phyloP scores from a whole-genome alignment of 2,329 filamentous ascomycete genomes.

The Phialophora macrospora region DNA sequence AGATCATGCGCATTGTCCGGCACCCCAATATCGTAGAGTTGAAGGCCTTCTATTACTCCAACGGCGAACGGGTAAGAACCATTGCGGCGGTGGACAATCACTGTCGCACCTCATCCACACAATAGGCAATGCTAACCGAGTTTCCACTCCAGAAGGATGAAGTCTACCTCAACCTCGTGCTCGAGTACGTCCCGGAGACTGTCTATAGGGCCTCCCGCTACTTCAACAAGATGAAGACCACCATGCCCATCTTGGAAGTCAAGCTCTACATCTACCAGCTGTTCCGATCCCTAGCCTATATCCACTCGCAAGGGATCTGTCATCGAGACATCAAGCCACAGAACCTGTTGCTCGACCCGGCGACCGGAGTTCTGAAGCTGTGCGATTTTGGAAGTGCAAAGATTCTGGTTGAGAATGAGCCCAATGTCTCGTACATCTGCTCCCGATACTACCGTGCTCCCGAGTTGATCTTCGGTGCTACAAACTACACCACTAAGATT shows the following conservation, averaged over 20 bases:
- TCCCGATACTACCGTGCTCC: conserved; percentile 98
- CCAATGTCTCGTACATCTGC: conserved; percentile 99
- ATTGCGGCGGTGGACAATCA: conserved; percentile 1
- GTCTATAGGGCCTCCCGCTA: conserved; percentile 97
- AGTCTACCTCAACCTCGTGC: conserved; percentile 96
- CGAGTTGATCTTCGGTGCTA: conserved; percentile 97
- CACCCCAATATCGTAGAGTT: conserved; percentile 99
- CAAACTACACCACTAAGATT: conserved; percentile 99
- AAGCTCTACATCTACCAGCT: conserved; percentile 99
- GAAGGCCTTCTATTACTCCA: conserved; percentile 99
- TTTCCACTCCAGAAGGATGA: conserved; percentile 76
- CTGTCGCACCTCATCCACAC: conserved; percentile 7
- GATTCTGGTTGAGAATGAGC: conserved; percentile 97
- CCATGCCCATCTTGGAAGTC: conserved; percentile 97
- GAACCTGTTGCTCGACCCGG: conserved; percentile 91
- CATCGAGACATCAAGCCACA: conserved; percentile 99
- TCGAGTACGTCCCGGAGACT: conserved; percentile 97
- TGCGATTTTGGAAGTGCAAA: conserved; percentile 99
- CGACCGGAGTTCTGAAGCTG: conserved; percentile 89
- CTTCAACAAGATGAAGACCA: conserved; percentile 99
- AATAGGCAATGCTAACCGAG: background rate
- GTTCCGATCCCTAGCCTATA: conserved; percentile 96
- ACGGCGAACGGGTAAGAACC: conserved; percentile 84
- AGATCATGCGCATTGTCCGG: conserved; percentile 99
- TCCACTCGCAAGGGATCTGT: conserved; percentile 98